Base-by-base conservation (phyloP, 179 eudicot species). In the Vitellaria paradoxa region DNA sequence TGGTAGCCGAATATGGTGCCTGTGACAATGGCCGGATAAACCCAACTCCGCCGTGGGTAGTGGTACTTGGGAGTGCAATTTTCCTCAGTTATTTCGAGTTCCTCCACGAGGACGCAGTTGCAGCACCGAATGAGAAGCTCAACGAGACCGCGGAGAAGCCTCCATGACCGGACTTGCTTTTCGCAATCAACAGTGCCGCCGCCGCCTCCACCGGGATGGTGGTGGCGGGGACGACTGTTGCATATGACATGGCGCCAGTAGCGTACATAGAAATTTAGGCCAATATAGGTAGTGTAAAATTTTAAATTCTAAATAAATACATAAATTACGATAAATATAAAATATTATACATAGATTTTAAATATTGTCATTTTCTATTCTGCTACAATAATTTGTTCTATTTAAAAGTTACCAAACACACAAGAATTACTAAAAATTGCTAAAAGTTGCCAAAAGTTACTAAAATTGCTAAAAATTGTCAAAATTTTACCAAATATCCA, bases 161-260 rank as follows among this genome's bases (percentile, higher is more conserved):
- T 85, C 94, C 94, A 88, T 11, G 92, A 83, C 10, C 94, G 90
- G 75, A 90, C 94, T 76, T 90, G 94, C 65, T 90, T 90, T 66
- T 90, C 86, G 84, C 94, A 90, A 76, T 90, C 92, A 0, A 90
- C 92, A 68, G 91, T 77, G 81, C 87, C 61, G 59, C 88, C 83
- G 13, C 79, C 76, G 66, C 83, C 47, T n/a, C n/a, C n/a, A n/a
- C n/a, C n/a, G n/a, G n/a, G 56, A 80, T 18, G 56, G 83, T 26
- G 30, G 46, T 78, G 79, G 81, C 70, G 78, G 81, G 49, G 49
- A 50, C 21, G 15, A 75, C 60, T 47, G 70, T 65, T 15, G 77
- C 7, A 9, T 66, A 76, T 10, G 72, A 64, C 72, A 65, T 76
- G 72, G 60, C 55, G 8, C 20, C 6, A n/a, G n/a, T n/a, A n/a